Evolutionary conservation across 495 filamentous ascomycete species (phyloP), one percentile per base, ranked within the genome.

Genomic region (Hypoxylon rickii): DNA sequence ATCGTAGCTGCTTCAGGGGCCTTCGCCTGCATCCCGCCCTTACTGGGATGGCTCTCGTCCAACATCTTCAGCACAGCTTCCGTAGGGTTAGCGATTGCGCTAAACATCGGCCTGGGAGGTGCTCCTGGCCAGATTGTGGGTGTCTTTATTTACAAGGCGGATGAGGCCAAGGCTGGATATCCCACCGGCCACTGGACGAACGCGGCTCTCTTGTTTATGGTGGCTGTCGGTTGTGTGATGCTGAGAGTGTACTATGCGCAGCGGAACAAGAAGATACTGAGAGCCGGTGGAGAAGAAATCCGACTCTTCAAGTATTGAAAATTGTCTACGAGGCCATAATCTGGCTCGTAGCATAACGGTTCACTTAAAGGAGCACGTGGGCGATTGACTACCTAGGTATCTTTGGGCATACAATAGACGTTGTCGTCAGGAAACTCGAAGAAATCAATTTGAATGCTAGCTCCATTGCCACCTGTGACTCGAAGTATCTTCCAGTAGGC

Each of bases 141-240:
- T 0, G 85, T 89, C 4, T 90, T 85, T 82, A 88, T 89, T 34
- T 90, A 88, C 67, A 86, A 85, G 58, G 71, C 76, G 0, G 70
- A 84, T 34, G 86, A 90, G 63, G 78, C 72, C 11, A 68, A 70
- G 26, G 65, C 38, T 3, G 86, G 86, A 0, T 90, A 85, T 70
- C 86, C 86, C 2, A 90, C 86, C 0, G 87, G 86, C 0, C 85
- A 79, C 45, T 81, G 75, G 75, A 71, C 70, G 7, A 80, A 81
- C 51, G 73, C 73, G 1, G 76, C 58, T 1, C 64, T 80, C 42
- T 47, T 80, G 16, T 69, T 79, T n/a, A 56, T 79, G 55, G 76
- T 78, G 0, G 61, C 70, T 0, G 59, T 55, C 0, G 75, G 74
- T 1, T 63, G 71, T 13, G 31, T 71, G 1, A 46, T 57, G 0